phyloP scores from a whole-genome alignment of 148 eudicot genomes.

The Polygonum maritimum region DNA sequence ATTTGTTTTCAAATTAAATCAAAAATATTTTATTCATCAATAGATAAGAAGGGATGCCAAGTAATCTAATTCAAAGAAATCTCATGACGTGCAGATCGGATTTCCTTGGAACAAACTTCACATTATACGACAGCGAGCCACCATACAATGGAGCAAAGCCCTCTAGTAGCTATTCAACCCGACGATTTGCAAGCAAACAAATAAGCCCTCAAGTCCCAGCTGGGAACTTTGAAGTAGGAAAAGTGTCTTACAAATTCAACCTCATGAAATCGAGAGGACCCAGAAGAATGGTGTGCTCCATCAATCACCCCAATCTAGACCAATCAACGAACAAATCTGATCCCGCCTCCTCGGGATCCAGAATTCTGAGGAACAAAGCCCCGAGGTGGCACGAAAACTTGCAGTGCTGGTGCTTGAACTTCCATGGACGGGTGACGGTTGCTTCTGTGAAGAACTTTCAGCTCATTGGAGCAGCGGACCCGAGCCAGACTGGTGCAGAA shows the following conservation, averaged over 20 bases:
- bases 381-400: constrained; percentile 11
- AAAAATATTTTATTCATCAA: too few species aligned
- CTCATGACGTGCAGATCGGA: constrained; percentile 53
- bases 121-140: constrained; percentile 77
- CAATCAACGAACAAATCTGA: constrained; percentile 1
- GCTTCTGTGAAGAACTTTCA: constrained; percentile 10
- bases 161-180: constrained; percentile 51
- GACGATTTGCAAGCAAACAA: constrained; percentile 85
- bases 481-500: constrained; percentile 3
- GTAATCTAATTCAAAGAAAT: too few species aligned
- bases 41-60: too few species aligned
- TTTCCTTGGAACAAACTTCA: constrained; percentile 93
- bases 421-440: constrained; percentile 12
- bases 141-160: constrained; percentile 78
- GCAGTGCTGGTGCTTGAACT: constrained; percentile 12
- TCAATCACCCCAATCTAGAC: constrained; percentile 16
- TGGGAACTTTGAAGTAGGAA: constrained; percentile 84
- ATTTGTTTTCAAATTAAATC: too few species aligned
- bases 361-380: constrained; percentile 9
- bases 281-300: constrained; percentile 78
- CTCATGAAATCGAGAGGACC: constrained; percentile 93
- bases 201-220: constrained; percentile 94
- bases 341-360: not conserved
- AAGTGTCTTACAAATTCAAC: constrained; percentile 81
- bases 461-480: not conserved